Base-by-base conservation (phyloP, 31 red algal species). In the Odonthalia washingtoniensis region DNA sequence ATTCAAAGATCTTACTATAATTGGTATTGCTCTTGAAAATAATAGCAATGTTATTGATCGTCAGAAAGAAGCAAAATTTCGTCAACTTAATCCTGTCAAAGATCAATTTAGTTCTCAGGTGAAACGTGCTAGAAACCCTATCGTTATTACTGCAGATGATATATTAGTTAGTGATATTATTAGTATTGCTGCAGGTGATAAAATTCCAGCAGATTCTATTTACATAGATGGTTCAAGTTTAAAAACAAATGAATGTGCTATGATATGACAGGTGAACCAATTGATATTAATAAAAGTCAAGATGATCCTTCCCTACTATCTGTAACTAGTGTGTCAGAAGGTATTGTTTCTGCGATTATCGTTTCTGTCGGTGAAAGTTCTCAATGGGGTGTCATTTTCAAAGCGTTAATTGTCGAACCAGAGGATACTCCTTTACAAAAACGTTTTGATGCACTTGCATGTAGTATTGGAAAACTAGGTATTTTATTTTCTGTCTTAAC, bases 231-330 rank as follows among this genome's bases (percentile, higher is more conserved):
- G 84, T 24, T 89, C 87, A 17, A 61, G 65, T 61, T 35, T 98
- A 24, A 92, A 92, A 66, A 94, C 92, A 46, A 94, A 98, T 76
- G 95, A 98, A 73, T 92, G 88, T 36, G 89, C 95, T 40, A 91
- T 98, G 93, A n/a, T n/a, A n/a, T n/a, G n/a, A 98, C 96, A n/a
- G 96, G 96, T 14, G 96, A 98, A 68, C 74, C 81, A 24, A 90
- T 93, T 36, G 89, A 93, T 67, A 93, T 98, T 46, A 27, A 61
- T 39, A 98, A 98, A 70, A 53, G 83, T 21, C 27, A 62, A 24
- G 89, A 92, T 21, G 95, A 98, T 74, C 36, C 60, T 35, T 94
- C 94, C 79, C 32, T 98, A 89, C 92, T 98, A 21, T 98, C 95
- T 1, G 96, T 92, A 4, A 98, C 96, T 17, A 93, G 82, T 4